Percentiles rank a stretch among this genome's conserved stretches.
Conservation (phyloP, 2,329 filamentous ascomycete genomes). For the Pseudofabraea citricarpa region DNA sequence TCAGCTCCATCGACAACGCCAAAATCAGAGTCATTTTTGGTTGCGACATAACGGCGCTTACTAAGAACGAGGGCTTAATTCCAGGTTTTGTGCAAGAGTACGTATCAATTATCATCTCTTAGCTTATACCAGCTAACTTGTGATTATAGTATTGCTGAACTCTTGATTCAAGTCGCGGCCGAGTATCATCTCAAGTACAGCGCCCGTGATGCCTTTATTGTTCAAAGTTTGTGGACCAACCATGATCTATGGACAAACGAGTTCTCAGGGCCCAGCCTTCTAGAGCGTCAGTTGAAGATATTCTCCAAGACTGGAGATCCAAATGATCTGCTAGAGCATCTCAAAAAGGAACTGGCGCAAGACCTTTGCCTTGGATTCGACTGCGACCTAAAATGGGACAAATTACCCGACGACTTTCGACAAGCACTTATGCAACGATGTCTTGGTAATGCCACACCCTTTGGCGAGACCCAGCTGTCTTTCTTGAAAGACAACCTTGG, state of each 20-base stretch:
- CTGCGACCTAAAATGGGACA: slow-evolving; percentile 44
- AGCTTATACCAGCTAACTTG: no score
- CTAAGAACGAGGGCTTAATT: slow-evolving; percentile 3
- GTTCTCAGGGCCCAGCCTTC: slow-evolving; percentile 8
- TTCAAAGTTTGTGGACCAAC: slow-evolving; percentile 34
- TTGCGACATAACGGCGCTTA: slow-evolving; percentile 8
- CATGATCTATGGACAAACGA: slow-evolving; percentile 20
- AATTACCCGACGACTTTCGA: slow-evolving; percentile 37
- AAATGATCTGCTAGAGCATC: background rate
- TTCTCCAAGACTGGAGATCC: slow-evolving; percentile 2
- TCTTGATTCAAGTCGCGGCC: slow-evolving; percentile 11
- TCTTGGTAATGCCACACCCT: slow-evolving; percentile 34
- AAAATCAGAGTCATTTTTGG: slow-evolving; percentile 10
- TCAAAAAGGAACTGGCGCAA: slow-evolving; percentile 33
- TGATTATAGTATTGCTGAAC: slow-evolving; percentile 9
- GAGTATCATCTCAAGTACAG: slow-evolving; percentile 15
- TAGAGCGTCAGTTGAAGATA: slow-evolving; percentile 7
- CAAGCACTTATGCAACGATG: slow-evolving; percentile 38
- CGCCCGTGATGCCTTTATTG: slow-evolving; percentile 30
- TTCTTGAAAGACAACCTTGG: slow-evolving; percentile 28
- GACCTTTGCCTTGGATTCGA: slow-evolving; percentile 44
- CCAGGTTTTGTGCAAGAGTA: slow-evolving; percentile 13
- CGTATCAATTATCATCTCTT: no score
- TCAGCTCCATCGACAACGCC: slow-evolving; percentile 2
- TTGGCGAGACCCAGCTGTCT: slow-evolving; percentile 32